Evolutionary conservation across 2,329 filamentous ascomycete species (phyloP).

Genomic region (Iodosphaeria phyllophila): DNA sequence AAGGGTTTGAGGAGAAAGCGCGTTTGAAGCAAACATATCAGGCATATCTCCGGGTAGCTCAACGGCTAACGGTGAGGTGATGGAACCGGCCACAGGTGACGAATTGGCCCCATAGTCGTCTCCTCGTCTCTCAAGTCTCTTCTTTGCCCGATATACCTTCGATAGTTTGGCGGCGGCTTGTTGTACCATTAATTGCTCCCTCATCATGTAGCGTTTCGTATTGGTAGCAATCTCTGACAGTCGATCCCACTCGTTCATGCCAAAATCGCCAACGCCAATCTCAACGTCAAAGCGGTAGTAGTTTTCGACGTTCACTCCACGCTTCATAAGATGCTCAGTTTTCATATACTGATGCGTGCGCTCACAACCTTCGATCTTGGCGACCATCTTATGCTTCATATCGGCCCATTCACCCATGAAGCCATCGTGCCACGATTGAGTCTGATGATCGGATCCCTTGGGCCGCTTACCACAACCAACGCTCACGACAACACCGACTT

Average conservation of each 20-base stretch:
- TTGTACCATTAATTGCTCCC: constrained; percentile 61
- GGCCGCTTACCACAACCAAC: constrained; percentile 83
- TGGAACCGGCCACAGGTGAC: constrained; percentile 16
- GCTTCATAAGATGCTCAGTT: constrained; percentile 55
- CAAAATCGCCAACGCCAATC: constrained; percentile 88
- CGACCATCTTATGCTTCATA: constrained; percentile 63
- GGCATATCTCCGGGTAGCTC: constrained; percentile 40
- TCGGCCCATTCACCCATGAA: constrained; percentile 89
- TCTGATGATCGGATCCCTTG: constrained; percentile 43
- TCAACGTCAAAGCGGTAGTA: constrained; percentile 97
- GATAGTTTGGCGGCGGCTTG: constrained; percentile 65
- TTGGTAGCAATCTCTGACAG: constrained; percentile 89
- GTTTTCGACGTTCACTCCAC: constrained; percentile 69
- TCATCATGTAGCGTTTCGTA: constrained; percentile 66
- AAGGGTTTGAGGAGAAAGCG: constrained; percentile 4
- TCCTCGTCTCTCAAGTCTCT: constrained; percentile 36
- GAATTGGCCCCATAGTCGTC: constrained; percentile 24
- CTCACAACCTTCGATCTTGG: constrained; percentile 92
- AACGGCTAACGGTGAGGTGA: constrained; percentile 30
- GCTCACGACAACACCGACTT: constrained; percentile 81
- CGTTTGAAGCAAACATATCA: not conserved
- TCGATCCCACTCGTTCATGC: constrained; percentile 95
- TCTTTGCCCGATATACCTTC: constrained; percentile 62
- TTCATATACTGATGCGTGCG: constrained; percentile 76
- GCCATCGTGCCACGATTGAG: constrained; percentile 80